Percentiles rank a stretch among this genome's conserved stretches.
These are phyloP conservation scores for Penicillium lagena DNA, from an alignment of 495 filamentous ascomycete genomes.

Conservation along the genomic window DNA sequence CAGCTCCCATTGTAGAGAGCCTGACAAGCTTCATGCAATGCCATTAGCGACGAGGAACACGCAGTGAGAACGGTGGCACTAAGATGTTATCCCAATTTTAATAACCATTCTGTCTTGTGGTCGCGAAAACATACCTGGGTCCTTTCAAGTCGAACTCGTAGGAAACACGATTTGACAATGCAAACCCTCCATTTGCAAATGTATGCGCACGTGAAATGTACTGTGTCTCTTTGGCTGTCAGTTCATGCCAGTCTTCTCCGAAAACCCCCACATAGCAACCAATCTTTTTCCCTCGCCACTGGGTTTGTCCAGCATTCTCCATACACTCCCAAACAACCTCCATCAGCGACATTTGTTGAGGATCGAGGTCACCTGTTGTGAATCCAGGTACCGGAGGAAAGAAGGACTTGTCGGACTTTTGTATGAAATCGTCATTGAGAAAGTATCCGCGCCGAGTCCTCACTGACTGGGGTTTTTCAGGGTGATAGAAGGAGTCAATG, in stretches of 20 bases:
- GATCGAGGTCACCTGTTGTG: conserved; percentile 42
- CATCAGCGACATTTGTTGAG: conserved; percentile 49
- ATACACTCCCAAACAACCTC: conserved; percentile 40
- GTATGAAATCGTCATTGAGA: conserved; percentile 30
- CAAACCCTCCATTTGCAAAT: too few relatives aligned
- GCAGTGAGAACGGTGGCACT: conserved; percentile 23
- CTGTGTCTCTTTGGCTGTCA: too few relatives aligned
- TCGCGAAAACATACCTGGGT: too few relatives aligned
- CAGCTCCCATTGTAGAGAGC: conserved; percentile 28
- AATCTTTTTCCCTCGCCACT: background rate
- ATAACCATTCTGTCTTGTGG: too few relatives aligned
- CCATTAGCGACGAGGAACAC: conserved; percentile 23
- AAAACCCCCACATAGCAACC: background rate
- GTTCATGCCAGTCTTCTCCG: too few relatives aligned
- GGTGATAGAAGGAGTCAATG: conserved; percentile 21
- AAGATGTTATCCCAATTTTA: too few relatives aligned
- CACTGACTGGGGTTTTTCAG: conserved; percentile 2
- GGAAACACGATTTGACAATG: too few relatives aligned
- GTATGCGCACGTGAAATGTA: too few relatives aligned
- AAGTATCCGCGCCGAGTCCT: conserved; percentile 45
- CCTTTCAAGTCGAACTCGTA: too few relatives aligned
- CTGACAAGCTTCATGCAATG: conserved; percentile 22
- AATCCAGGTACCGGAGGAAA: conserved; percentile 22
- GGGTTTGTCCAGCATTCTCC: conserved; percentile 36
- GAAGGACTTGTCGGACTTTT: too few relatives aligned